Evolutionary conservation across 2,329 filamentous ascomycete genomes (phyloP).

Genomic region (Fusarium sp.): DNA sequence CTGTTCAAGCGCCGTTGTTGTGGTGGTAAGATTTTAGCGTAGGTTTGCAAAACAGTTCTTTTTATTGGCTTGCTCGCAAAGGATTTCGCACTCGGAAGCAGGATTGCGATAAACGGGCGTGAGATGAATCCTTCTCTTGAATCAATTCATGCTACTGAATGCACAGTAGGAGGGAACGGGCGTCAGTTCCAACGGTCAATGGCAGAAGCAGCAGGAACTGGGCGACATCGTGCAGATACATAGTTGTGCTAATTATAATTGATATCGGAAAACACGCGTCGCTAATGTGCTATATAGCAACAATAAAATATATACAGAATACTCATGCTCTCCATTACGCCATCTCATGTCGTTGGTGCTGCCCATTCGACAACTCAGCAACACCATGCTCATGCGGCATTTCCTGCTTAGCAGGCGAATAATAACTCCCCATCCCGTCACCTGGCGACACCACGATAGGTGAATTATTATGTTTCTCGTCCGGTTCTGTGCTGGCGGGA

Average conservation of each 20-base stretch:
- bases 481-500: not conserved
- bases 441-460: not conserved
- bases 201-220: not conserved
- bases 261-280: not conserved
- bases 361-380: not conserved
- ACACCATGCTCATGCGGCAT: not conserved
- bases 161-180: accelerated
- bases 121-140: not conserved
- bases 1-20: not conserved
- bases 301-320: not conserved
- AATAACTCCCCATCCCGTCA: not conserved
- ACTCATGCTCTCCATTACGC: not conserved
- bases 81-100: not conserved
- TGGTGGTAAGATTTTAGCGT: not conserved
- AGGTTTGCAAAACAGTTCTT: not conserved
- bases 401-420: not conserved
- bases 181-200: not conserved
- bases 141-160: not conserved
- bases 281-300: not conserved
- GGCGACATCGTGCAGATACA: no score
- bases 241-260: not conserved
- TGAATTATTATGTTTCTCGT: not conserved
- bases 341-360: conserved; percentile 15
- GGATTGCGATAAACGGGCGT: not conserved
- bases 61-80: not conserved